phyloP scores from a whole-genome alignment of 352 stramenopile species.

The Nothophytophthora sp. region DNA sequence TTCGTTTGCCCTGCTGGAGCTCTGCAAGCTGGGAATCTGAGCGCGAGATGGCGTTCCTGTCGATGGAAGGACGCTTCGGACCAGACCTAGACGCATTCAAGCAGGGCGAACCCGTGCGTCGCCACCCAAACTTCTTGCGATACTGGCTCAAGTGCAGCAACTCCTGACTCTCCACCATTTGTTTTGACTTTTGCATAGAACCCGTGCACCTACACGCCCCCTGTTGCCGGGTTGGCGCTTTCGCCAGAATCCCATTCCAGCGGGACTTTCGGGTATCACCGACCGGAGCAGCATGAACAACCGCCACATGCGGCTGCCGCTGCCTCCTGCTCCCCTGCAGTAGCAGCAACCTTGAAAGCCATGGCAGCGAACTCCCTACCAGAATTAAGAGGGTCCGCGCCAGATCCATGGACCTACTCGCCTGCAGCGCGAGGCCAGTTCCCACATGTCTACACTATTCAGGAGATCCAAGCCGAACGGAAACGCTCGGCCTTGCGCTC shows the following conservation, averaged over 20 bases:
- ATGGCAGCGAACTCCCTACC: conserved; percentile 21
- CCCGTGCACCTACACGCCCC: conserved; percentile 43
- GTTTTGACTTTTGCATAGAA: conserved; percentile 25
- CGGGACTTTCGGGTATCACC: conserved; percentile 42
- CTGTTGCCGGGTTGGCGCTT: background rate
- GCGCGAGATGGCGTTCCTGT: conserved; percentile 70
- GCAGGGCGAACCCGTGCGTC: conserved; percentile 43
- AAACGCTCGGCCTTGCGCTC: conserved; percentile 12
- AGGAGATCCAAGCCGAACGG: conserved; percentile 33
- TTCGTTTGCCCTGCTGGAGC: no score
- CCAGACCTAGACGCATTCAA: conserved; percentile 38
- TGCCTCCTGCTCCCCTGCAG: conserved; percentile 6
- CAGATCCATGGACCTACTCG: conserved; percentile 35
- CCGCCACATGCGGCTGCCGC: conserved; percentile 11
- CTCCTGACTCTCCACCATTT: no score
- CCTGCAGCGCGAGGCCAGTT: conserved; percentile 44
- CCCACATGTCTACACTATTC: conserved; percentile 35
- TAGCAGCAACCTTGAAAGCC: conserved; percentile 19
- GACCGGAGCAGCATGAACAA: conserved; percentile 5
- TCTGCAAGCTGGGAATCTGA: no score
- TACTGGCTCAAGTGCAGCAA: no score
- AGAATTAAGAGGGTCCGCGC: conserved; percentile 8
- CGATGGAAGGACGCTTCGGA: conserved; percentile 44
- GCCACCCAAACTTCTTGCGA: no score
- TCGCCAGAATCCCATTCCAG: conserved; percentile 1